These are phyloP conservation scores for Neoboletus brunneissimus DNA, from an alignment of 768 basidiomycete species.

Conservation along the genomic window DNA sequence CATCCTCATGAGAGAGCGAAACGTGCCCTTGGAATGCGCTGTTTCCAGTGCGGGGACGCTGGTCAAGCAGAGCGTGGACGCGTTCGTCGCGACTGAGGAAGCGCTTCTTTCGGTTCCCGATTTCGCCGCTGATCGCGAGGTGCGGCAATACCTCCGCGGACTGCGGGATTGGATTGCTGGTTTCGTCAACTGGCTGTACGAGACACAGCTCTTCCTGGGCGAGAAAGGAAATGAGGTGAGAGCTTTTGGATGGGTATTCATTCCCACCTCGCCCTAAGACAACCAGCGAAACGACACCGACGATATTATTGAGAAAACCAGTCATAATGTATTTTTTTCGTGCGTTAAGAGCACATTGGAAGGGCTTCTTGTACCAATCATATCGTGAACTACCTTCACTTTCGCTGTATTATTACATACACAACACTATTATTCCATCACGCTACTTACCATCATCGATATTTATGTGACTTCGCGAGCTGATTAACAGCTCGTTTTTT, in stretches of 20 bases:
- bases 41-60: conserved; percentile 21
- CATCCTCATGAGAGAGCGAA: conserved; percentile 44
- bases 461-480: background rate
- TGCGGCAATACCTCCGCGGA: conserved; percentile 43
- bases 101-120: conserved; percentile 16
- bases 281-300: background rate
- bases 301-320: background rate
- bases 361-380: conserved; percentile 4
- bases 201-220: conserved; percentile 60
- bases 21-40: conserved; percentile 49
- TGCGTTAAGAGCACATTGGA: background rate
- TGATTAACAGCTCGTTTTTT: background rate
- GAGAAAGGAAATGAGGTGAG: conserved; percentile 55
- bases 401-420: background rate
- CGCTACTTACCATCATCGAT: background rate
- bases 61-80: conserved; percentile 29
- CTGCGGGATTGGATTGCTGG: conserved; percentile 57
- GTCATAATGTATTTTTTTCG: conserved; percentile 4
- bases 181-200: conserved; percentile 62
- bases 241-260: conserved; percentile 62
- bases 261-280: conserved; percentile 26
- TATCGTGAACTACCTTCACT: background rate
- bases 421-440: background rate
- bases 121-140: conserved; percentile 22
- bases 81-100: conserved; percentile 27